Evolutionary conservation across 495 filamentous ascomycete genomes (phyloP), one percentile per base, ranked within the genome.

Genomic region (Neurospora sp.): DNA sequence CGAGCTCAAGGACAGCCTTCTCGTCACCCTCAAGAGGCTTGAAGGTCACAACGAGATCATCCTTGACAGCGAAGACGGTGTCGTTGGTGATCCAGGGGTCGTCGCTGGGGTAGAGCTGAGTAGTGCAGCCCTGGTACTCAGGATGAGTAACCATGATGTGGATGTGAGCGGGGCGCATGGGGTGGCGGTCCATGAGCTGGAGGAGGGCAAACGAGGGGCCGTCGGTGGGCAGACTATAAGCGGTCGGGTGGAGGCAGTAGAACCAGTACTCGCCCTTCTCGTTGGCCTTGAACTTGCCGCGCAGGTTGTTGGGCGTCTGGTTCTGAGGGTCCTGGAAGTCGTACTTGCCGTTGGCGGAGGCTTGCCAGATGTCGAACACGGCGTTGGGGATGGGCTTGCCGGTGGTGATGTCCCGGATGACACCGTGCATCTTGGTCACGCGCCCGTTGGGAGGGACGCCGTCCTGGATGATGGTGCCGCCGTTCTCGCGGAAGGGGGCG

Each of bases 321-420:
- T 87, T 86, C 42, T 89, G 85, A 44, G 91, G 90, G 82, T 95
- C 93, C 84, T 96, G 93, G 90, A 94, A 93, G 82, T 96, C 93
- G 88, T 96, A 96, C 80, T 92, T 88, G 79, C 92, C 92, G 85
- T 95, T 96, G 82, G 92, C 86, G 8, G 89, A 91, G 49, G 92
- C 92, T 80, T 96, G 92, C 93, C 93, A 96, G 85, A 94, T 91
- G 81, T 96, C 93, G 79, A 95, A 88, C 72, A 92, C 90, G 78
- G 91, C 92, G 77, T 83, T 82, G 69, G 84, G 87, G 80, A 95
- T 91, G 72, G 90, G 90, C 82, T 88, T 85, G 77, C 90, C 90
- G 31, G 92, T 93, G 71, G 89, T 86, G 78, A 93, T 87, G 83
- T 95, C 92, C 73, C 80, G 85, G 76, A 95, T 87, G 70, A 86